phyloP scores from a whole-genome alignment of 768 basidiomycete species.

The Amanita muscaria region DNA sequence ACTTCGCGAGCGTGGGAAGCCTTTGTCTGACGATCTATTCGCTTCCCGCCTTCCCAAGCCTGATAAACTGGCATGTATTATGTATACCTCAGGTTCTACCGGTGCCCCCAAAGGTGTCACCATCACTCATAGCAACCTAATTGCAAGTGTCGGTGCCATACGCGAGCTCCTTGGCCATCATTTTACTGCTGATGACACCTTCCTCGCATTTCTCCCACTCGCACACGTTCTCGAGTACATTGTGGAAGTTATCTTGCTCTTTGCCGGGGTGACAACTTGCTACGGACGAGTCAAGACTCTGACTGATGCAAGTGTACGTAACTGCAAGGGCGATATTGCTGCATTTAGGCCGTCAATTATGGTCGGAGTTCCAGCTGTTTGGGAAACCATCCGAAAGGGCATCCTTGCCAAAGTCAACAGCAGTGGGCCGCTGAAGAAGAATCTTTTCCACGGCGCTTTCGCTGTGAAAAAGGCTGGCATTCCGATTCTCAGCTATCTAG shows the following conservation, averaged over 20 bases:
- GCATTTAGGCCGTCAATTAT: conserved; percentile 83
- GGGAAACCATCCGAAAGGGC: conserved; percentile 96
- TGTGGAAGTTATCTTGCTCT: conserved; percentile 74
- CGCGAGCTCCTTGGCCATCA: conserved; percentile 62
- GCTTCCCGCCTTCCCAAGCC: conserved; percentile 37
- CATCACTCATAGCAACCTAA: conserved; percentile 79
- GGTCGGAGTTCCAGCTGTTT: conserved; percentile 92
- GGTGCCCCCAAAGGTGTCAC: conserved; percentile 93
- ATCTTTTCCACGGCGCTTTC: conserved; percentile 74
- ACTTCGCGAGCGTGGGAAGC: conserved; percentile 58
- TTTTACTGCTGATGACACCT: conserved; percentile 50
- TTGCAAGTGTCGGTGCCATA: conserved; percentile 83
- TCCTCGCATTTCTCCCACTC: conserved; percentile 87
- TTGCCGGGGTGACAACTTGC: conserved; percentile 72
- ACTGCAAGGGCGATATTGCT: conserved; percentile 77
- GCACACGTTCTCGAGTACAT: conserved; percentile 96
- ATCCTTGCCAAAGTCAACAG: conserved; percentile 75
- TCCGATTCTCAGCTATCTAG: conserved; percentile 56
- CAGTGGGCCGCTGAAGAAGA: conserved; percentile 58
- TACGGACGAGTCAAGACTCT: conserved; percentile 95
- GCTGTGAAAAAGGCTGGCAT: conserved; percentile 62
- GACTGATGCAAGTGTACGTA: conserved; percentile 87
- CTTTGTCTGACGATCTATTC: conserved; percentile 41
- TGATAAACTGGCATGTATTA: conserved; percentile 41
- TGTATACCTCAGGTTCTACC: conserved; percentile 82